These are phyloP conservation scores for Geranium incanum DNA, from an alignment of 441 rosid genomes.

Conservation along the genomic window DNA sequence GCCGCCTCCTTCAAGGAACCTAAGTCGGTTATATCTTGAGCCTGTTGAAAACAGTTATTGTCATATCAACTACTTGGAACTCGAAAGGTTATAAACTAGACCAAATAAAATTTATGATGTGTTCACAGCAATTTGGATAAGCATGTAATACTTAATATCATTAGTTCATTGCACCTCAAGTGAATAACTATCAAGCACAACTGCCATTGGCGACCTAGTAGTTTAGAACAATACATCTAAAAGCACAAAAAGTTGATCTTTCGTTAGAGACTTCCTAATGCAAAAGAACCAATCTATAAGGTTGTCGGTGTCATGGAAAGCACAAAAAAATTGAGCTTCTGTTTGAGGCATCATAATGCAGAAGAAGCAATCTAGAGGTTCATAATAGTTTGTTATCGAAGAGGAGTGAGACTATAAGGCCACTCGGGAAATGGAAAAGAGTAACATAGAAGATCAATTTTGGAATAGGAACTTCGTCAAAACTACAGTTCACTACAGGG, in stretches of 20 bases:
- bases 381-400: background rate
- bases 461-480: too few relatives aligned
- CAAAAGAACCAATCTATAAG: background rate
- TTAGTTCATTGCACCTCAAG: background rate
- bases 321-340: background rate
- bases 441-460: too few relatives aligned
- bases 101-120: background rate
- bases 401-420: background rate
- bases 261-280: background rate
- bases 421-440: too few relatives aligned
- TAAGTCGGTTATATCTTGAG: constrained; percentile 66
- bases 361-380: background rate
- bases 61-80: background rate
- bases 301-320: too few relatives aligned
- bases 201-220: background rate
- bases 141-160: background rate
- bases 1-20: constrained; percentile 84
- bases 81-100: background rate
- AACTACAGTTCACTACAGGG: too few relatives aligned
- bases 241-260: background rate
- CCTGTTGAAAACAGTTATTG: constrained; percentile 37
- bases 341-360: background rate
- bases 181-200: background rate
- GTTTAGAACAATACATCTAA: background rate
- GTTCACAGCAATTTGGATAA: background rate